Conservation (phyloP, 768 basidiomycete genomes). For the Strobilomyces dryophilus region DNA sequence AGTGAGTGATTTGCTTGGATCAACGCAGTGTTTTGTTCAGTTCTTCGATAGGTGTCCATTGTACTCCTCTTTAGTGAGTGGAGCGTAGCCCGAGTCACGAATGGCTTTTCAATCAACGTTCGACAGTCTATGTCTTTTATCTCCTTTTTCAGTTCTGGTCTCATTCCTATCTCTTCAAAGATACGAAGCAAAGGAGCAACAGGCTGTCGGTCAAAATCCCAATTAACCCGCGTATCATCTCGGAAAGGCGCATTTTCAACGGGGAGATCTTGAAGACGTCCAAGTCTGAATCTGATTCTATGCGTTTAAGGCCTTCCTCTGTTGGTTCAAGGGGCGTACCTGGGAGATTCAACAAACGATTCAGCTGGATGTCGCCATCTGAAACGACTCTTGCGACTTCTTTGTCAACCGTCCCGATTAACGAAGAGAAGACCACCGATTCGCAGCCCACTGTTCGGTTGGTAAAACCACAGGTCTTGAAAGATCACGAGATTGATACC, state of each 20-base stretch:
- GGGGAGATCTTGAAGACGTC: slow-evolving; percentile 14
- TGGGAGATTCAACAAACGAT: slow-evolving; percentile 6
- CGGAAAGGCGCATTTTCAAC: slow-evolving; percentile 26
- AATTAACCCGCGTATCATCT: slow-evolving; percentile 26
- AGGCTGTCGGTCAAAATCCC: slow-evolving; percentile 33
- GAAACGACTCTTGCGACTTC: slow-evolving; percentile 23
- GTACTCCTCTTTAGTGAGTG: slow-evolving; percentile 49
- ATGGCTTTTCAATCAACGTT: not conserved
- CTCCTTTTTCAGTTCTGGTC: slow-evolving; percentile 57
- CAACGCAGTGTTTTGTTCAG: not conserved
- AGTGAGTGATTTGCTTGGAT: slow-evolving; percentile 29
- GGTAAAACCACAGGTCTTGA: slow-evolving; percentile 13
- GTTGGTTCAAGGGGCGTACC: slow-evolving; percentile 10
- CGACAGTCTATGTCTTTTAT: slow-evolving; percentile 47
- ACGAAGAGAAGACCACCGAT: slow-evolving; percentile 7
- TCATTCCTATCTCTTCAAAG: slow-evolving; percentile 49
- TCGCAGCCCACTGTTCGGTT: slow-evolving; percentile 23
- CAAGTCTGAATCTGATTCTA: slow-evolving; percentile 18
- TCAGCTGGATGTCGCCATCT: slow-evolving; percentile 22
- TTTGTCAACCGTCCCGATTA: not conserved
- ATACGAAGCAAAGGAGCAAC: slow-evolving; percentile 42
- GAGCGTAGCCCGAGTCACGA: too few species aligned
- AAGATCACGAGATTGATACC: not conserved
- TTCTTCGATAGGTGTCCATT: slow-evolving; percentile 39
- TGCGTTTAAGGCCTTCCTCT: slow-evolving; percentile 15